phyloP scores from a whole-genome alignment of 2,329 filamentous ascomycete genomes.

The Aspergillus fumigatiaffinis region DNA sequence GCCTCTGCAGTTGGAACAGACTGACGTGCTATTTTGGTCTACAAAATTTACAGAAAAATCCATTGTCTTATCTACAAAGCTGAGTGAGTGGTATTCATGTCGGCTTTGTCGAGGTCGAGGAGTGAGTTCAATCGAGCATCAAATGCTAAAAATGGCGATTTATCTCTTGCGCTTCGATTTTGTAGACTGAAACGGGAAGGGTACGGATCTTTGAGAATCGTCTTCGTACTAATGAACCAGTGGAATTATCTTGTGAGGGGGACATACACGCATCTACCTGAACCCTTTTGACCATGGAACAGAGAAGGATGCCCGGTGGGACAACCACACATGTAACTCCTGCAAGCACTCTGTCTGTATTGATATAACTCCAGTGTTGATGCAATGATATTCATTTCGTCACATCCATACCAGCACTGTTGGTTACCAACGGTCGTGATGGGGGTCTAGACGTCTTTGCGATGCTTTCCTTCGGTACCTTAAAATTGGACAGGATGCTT shows the following conservation, averaged over 20 bases:
- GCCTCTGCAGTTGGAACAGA: slow-evolving; percentile 5
- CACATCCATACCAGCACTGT: slow-evolving; percentile 5
- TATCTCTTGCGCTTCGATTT: too few relatives aligned
- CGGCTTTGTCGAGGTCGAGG: not conserved
- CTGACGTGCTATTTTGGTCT: slow-evolving; percentile 4
- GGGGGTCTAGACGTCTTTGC: slow-evolving; percentile 3
- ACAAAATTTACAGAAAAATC: not conserved
- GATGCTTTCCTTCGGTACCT: not conserved
- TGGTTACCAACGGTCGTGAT: not conserved
- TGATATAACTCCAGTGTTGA: not conserved
- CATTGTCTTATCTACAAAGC: not conserved
- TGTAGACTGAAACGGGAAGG: not conserved
- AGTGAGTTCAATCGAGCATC: not conserved
- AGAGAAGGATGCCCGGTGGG: not conserved
- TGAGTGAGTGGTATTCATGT: not conserved
- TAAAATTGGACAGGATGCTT: not conserved
- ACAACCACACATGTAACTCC: not conserved
- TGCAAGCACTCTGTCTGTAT: not conserved
- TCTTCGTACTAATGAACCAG: too few relatives aligned
- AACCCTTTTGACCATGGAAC: not conserved
- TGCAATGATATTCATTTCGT: slow-evolving; percentile 9
- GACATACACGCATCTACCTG: not conserved
- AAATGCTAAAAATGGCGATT: not conserved
- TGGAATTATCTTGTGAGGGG: too few relatives aligned
- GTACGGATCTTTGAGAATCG: not conserved